These are phyloP conservation scores for Colletotrichum graminicola DNA, from an alignment of 2,329 filamentous ascomycete species.

Conservation along the genomic window DNA sequence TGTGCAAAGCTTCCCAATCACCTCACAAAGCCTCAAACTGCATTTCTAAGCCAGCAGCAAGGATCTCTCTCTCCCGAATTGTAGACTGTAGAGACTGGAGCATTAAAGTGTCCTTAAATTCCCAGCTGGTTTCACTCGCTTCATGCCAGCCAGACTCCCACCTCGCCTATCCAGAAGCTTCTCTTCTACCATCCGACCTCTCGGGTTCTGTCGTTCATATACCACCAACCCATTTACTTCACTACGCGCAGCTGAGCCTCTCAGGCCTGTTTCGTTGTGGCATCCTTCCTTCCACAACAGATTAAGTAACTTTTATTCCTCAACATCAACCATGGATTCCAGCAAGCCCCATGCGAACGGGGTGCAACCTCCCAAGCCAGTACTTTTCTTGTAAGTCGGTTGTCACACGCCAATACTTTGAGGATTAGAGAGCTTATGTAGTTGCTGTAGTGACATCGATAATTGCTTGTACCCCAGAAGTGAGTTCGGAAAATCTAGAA, in stretches of 20 bases:
- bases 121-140: constrained; percentile 20
- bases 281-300: not conserved
- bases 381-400: constrained; percentile 58
- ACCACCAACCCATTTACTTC: not conserved
- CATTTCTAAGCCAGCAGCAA: constrained; percentile 17
- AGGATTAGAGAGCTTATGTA: constrained; percentile 2
- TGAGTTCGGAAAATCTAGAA: constrained; percentile 54
- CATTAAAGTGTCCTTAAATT: constrained; percentile 4
- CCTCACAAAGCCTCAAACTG: constrained; percentile 7
- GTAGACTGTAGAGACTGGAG: not conserved
- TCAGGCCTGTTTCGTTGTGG: not conserved
- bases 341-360: constrained; percentile 50
- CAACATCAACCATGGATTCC: constrained; percentile 22
- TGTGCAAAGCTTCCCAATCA: constrained; percentile 13
- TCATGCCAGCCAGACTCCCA: constrained; percentile 39
- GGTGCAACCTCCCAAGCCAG: constrained; percentile 51
- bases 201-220: constrained; percentile 19
- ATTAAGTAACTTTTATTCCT: not conserved
- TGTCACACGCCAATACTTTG: not conserved
- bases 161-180: constrained; percentile 37
- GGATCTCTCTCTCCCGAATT: not conserved
- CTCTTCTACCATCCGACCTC: constrained; percentile 15
- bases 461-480: constrained; percentile 96
- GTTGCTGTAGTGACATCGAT: constrained; percentile 85
- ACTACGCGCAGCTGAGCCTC: not conserved